Evolutionary conservation across 2,329 filamentous ascomycete species (phyloP).

Genomic region (Paecilomyces fulvus): DNA sequence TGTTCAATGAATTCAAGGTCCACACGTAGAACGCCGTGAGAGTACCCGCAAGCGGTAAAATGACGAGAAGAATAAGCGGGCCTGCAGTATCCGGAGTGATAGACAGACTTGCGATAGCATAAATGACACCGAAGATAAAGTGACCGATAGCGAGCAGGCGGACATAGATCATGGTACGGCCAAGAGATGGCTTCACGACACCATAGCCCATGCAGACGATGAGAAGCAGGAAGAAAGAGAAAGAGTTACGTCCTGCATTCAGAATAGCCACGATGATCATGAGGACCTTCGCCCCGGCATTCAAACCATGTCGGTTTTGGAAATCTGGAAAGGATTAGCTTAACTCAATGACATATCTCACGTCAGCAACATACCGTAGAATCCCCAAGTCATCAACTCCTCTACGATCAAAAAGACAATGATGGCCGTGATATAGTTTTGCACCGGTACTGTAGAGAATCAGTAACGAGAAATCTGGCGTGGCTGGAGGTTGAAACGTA

Average conservation of each 20-base stretch:
- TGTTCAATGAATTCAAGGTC: constrained; percentile 91
- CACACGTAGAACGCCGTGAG: constrained; percentile 97
- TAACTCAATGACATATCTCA: neutral
- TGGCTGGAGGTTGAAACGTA: constrained; percentile 33
- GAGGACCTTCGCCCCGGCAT: constrained; percentile 70
- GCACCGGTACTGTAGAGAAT: constrained; percentile 64
- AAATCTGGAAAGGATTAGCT: constrained; percentile 57
- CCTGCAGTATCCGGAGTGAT: constrained; percentile 85
- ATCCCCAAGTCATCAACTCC: constrained; percentile 98
- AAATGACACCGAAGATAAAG: constrained; percentile 90
- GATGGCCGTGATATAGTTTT: constrained; percentile 98
- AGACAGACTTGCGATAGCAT: constrained; percentile 79
- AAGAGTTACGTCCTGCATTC: constrained; percentile 90
- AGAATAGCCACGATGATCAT: constrained; percentile 87
- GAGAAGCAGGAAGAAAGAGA: constrained; percentile 94
- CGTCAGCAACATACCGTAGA: constrained; percentile 58
- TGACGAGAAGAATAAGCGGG: constrained; percentile 82
- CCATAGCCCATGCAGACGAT: constrained; percentile 99
- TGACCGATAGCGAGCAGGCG: constrained; percentile 84
- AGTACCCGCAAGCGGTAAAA: constrained; percentile 83
- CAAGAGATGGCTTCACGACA: constrained; percentile 87
- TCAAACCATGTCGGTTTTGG: constrained; percentile 81
- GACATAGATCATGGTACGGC: constrained; percentile 89
- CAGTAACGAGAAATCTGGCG: constrained; percentile 18
- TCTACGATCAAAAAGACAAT: constrained; percentile 88